Base-by-base conservation (phyloP, 768 basidiomycete genomes). In the Strobilomyces confusus region DNA sequence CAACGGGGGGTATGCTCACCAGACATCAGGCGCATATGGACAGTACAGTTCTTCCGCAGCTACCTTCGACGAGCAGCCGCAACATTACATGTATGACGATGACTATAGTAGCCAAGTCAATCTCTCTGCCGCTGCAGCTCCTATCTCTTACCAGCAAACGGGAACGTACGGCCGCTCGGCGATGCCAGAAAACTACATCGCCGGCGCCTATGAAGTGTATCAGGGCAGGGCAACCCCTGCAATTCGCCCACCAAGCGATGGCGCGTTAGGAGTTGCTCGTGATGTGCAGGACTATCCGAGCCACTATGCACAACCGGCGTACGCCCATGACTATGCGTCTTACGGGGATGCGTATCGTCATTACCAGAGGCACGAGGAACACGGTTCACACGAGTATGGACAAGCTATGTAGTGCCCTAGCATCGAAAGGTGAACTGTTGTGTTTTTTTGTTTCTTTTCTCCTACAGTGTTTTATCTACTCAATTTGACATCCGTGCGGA, bases 61-160 rank as follows among this genome's bases (percentile, higher is more conserved):
- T 44, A 77, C 80, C 36, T 73, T 89, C 44, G 74, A 70, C 5
- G 76, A 80, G 44, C 83, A 84, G 56, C 77, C 82, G 19, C 75
- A 67, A 42, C 56, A 75, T 15, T 76, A 80, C 34, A 65, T 58
- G 34, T 82, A 86, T 58, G 86, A 86, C 54, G 85, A 89, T 51
- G 87, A 89, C 59, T 80, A 83, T 61, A 80, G 83, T 57, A 86
- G 85, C 64, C 79, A 78, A 20, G 71, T 75, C 29, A 80, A 86
- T 63, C 77, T 91, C 14, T 68, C 85, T 17, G 59, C 75, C 5
- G 69, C 79, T 29, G 82, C 83, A 17, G 84, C 86, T 30, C 80
- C 86, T 6, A 77, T 84, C 48, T 76, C 76, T 29, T 78, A 79
- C 44, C 75, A 78, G 38, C 67, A 54, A 47, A 34, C 56, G 9